A percentile compares a stretch with the other conserved stretches of the same genome.
phyloP scores from a whole-genome alignment of 371 early-diverging fungal species.

The Actinomucor elegans region DNA sequence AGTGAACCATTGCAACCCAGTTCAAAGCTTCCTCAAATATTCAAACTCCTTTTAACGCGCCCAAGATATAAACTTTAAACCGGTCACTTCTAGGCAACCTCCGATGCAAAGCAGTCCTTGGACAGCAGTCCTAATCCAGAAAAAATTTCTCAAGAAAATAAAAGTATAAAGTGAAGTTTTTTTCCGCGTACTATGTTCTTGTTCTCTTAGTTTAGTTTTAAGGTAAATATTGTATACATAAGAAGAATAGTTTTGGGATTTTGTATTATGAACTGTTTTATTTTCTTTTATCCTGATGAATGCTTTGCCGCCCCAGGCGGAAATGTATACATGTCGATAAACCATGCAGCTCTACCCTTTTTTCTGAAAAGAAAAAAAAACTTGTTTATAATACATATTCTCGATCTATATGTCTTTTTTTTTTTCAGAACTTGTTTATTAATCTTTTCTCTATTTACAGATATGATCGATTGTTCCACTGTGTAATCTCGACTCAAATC shows the following conservation, averaged over 20 bases:
- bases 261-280: no score
- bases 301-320: constrained; percentile 51
- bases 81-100: neutral
- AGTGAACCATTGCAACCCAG: no score
- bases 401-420: neutral
- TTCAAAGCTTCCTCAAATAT: no score
- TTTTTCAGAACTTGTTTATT: constrained; percentile 5
- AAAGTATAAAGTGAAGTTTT: constrained; percentile 7
- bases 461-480: neutral
- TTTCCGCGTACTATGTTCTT: neutral
- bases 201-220: neutral
- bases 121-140: no score
- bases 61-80: neutral
- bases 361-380: constrained; percentile 18
- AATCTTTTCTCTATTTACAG: neutral
- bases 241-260: neutral
- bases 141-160: neutral
- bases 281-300: constrained; percentile 36
- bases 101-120: neutral
- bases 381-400: neutral
- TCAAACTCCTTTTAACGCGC: no score
- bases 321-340: constrained; percentile 39
- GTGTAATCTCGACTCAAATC: constrained; percentile 1
- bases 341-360: constrained; percentile 33
- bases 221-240: constrained; percentile 6